These are phyloP conservation scores for Viridothelium virens DNA, from an alignment of 495 filamentous ascomycete species.

Conservation along the genomic window DNA sequence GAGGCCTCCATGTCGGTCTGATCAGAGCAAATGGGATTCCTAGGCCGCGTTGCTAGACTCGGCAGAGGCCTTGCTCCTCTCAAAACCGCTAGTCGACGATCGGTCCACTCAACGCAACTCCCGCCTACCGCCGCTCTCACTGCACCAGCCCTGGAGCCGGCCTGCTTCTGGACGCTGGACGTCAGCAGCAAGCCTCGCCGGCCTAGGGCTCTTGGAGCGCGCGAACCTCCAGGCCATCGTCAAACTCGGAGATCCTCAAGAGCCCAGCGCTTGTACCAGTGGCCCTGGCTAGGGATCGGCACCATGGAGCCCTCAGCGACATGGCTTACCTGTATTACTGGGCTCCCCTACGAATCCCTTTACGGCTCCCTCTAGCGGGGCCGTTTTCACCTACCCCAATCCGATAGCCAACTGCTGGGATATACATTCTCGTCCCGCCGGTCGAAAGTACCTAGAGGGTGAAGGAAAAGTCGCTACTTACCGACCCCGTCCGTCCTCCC, in stretches of 20 bases:
- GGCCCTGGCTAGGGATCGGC: slow-evolving; percentile 1
- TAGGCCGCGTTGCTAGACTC: slow-evolving; percentile 2
- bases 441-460: slow-evolving; percentile 7
- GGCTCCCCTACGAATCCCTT: not conserved
- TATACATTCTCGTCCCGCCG: slow-evolving; percentile 9
- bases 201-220: not conserved
- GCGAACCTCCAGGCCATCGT: not conserved
- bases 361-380: slow-evolving; percentile 6
- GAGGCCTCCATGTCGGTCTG: not conserved
- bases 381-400: slow-evolving; percentile 10
- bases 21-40: slow-evolving; percentile 7
- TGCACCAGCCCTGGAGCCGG: not conserved
- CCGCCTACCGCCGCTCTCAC: slow-evolving; percentile 1
- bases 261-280: slow-evolving; percentile 6
- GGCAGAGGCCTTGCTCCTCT: not conserved
- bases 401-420: not conserved
- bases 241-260: slow-evolving; percentile 1
- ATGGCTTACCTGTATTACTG: not conserved
- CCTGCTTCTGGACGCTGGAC: not conserved
- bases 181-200: not conserved
- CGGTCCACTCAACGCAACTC: slow-evolving; percentile 9
- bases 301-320: slow-evolving; percentile 5
- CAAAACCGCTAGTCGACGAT: slow-evolving; percentile 8
- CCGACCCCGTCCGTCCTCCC: slow-evolving; percentile 10
- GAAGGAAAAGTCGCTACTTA: slow-evolving; percentile 9